A percentile compares a stretch with the other conserved stretches of the same genome.
Conservation (phyloP, 352 stramenopile genomes). For the Aphanomyces stellatus region DNA sequence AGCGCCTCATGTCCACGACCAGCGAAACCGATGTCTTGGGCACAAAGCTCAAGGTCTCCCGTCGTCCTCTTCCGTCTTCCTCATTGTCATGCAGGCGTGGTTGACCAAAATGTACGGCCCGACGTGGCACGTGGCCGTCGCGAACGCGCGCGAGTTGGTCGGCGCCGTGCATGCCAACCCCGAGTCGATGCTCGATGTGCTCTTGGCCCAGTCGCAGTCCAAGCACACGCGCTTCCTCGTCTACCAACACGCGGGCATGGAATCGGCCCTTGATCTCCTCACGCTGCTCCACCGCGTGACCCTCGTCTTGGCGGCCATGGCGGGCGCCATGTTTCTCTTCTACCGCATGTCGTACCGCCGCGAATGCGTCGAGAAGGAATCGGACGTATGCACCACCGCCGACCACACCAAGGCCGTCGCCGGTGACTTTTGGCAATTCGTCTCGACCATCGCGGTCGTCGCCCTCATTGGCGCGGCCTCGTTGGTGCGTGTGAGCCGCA, state of each 20-base stretch:
- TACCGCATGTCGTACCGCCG: conserved; percentile 35
- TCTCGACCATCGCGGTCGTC: conserved; percentile 41
- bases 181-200: conserved; percentile 39
- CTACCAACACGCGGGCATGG: conserved; percentile 54
- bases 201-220: conserved; percentile 29
- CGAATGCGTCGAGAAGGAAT: conserved; percentile 25
- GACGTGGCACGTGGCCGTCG: conserved; percentile 63
- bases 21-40: conserved; percentile 41
- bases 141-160: conserved; percentile 43
- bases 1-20: conserved; percentile 36
- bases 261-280: conserved; percentile 47
- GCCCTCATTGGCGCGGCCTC: conserved; percentile 53
- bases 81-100: conserved; percentile 2
- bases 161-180: conserved; percentile 43
- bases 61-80: background rate
- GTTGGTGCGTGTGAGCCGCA: conserved; percentile 52
- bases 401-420: conserved; percentile 36
- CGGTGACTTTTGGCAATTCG: conserved; percentile 43
- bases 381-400: conserved; percentile 31
- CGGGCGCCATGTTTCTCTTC: conserved; percentile 53
- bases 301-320: conserved; percentile 47
- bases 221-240: conserved; percentile 40
- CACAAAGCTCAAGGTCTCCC: conserved; percentile 42
- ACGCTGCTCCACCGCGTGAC: conserved; percentile 47
- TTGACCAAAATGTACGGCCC: conserved; percentile 51